These are phyloP conservation scores for Diaporthe batatas DNA, from an alignment of 2,329 filamentous ascomycete species.

Conservation along the genomic window DNA sequence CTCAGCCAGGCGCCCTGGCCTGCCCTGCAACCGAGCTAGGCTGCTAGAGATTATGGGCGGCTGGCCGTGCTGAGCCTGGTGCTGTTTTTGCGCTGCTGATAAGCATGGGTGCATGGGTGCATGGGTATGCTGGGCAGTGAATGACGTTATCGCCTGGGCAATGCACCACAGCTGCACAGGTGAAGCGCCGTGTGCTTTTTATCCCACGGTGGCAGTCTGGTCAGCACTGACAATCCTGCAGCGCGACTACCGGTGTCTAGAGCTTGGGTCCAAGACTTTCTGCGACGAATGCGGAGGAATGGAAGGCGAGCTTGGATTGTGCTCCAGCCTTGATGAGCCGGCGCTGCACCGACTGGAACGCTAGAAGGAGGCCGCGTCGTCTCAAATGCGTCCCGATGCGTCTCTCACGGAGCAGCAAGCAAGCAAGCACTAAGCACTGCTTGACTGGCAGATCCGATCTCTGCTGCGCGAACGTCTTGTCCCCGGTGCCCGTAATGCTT, in stretches of 20 bases:
- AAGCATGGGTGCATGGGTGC: not conserved
- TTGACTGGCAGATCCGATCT: conserved; percentile 11
- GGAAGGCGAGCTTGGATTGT: not conserved
- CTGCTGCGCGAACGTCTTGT: conserved; percentile 1
- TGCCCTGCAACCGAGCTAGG: conserved; percentile 8
- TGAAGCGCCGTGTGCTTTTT: conserved; percentile 17
- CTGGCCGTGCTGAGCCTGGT: not conserved
- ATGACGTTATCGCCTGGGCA: conserved; percentile 29
- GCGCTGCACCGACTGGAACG: conserved; percentile 26
- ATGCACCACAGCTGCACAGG: not conserved
- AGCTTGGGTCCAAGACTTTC: conserved; percentile 1
- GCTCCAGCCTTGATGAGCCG: conserved; percentile 5
- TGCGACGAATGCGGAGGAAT: conserved; percentile 24
- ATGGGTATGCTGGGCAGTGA: conserved; percentile 8
- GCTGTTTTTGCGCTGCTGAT: not conserved
- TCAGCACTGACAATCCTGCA: conserved; percentile 18
- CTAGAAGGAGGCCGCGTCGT: conserved; percentile 9
- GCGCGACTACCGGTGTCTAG: not conserved
- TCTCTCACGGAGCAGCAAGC: conserved; percentile 10
- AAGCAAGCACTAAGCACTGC: too few relatives aligned
- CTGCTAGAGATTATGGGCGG: not conserved
- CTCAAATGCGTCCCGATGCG: not conserved
- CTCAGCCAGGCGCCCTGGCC: conserved; percentile 6
- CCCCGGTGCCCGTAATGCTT: too few relatives aligned
- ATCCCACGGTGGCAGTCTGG: not conserved